phyloP scores from a whole-genome alignment of 2,329 filamentous ascomycete genomes.

The Fusarium graminum region DNA sequence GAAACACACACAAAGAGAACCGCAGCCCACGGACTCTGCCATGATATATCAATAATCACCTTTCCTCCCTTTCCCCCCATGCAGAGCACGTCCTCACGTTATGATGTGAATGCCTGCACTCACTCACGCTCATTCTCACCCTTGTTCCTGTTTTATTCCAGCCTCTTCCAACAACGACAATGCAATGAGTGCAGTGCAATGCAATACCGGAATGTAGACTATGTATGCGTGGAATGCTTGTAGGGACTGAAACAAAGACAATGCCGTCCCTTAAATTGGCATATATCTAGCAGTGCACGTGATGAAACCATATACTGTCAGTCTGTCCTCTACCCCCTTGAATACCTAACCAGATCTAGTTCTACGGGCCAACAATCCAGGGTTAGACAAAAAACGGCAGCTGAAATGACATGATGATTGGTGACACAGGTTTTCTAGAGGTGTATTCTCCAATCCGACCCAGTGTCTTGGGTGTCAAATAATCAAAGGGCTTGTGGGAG shows the following conservation, averaged over 20 bases:
- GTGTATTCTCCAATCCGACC: slow-evolving; percentile 13
- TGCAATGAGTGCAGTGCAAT: slow-evolving; percentile 50
- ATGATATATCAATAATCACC: slow-evolving; percentile 38
- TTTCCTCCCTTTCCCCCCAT: slow-evolving; percentile 35
- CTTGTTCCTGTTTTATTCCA: slow-evolving; percentile 43
- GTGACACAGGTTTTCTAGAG: slow-evolving; percentile 17
- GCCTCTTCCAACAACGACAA: slow-evolving; percentile 55
- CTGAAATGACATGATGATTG: slow-evolving; percentile 28
- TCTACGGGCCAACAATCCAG: slow-evolving; percentile 24
- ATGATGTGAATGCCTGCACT: slow-evolving; percentile 30
- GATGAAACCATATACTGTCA: slow-evolving; percentile 31
- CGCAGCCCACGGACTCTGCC: slow-evolving; percentile 36
- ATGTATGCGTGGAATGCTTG: slow-evolving; percentile 52
- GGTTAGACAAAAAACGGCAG: slow-evolving; percentile 24
- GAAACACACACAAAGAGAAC: slow-evolving; percentile 33
- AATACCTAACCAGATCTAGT: slow-evolving; percentile 15
- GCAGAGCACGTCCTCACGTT: slow-evolving; percentile 26
- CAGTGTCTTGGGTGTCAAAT: slow-evolving; percentile 19
- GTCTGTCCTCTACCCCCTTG: slow-evolving; percentile 4
- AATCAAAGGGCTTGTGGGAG: slow-evolving; percentile 39
- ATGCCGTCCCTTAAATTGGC: slow-evolving; percentile 48
- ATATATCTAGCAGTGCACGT: slow-evolving; percentile 44
- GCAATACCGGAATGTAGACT: slow-evolving; percentile 38
- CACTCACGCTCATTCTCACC: slow-evolving; percentile 9
- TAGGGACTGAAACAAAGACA: slow-evolving; percentile 55